phyloP scores from a whole-genome alignment of 768 basidiomycete genomes.

The Leucocoprinus sp. region DNA sequence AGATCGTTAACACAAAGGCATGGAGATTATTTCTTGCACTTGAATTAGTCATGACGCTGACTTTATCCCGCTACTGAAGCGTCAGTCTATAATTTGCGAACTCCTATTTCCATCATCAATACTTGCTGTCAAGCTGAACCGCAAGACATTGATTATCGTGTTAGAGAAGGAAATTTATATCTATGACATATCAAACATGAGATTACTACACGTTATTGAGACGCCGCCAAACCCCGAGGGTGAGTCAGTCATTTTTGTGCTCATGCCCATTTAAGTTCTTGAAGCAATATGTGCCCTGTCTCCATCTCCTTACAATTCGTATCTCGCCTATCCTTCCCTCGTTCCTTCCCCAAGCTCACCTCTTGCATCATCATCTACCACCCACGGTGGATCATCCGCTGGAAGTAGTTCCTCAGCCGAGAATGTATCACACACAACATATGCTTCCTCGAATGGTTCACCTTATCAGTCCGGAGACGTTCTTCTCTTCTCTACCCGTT shows the following conservation, averaged over 20 bases:
- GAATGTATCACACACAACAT: constrained; percentile 12
- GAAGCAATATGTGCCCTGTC: constrained; percentile 48
- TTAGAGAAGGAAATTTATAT: constrained; percentile 98
- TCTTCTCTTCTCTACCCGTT: constrained; percentile 88
- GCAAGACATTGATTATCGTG: constrained; percentile 92
- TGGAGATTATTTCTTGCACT: constrained; percentile 14
- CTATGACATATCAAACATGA: constrained; percentile 98
- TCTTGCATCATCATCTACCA: constrained; percentile 23
- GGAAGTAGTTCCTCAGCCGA: neutral
- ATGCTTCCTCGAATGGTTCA: constrained; percentile 21
- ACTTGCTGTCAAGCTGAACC: constrained; percentile 94
- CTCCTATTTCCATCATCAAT: constrained; percentile 95
- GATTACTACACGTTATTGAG: constrained; percentile 93
- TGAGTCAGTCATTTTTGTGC: constrained; percentile 23
- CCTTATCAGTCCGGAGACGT: constrained; percentile 70
- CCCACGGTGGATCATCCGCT: neutral
- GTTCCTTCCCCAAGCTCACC: constrained; percentile 75
- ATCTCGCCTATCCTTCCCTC: constrained; percentile 93
- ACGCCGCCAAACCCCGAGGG: constrained; percentile 94
- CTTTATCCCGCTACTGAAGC: constrained; percentile 33
- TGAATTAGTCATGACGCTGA: neutral
- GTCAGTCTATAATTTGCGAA: constrained; percentile 98
- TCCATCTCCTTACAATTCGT: constrained; percentile 86
- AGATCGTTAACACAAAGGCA: constrained; percentile 99
- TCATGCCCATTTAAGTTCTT: neutral